Evolutionary conservation across 495 filamentous ascomycete genomes (phyloP).

Genomic region (Recurvomyces mirabilis): DNA sequence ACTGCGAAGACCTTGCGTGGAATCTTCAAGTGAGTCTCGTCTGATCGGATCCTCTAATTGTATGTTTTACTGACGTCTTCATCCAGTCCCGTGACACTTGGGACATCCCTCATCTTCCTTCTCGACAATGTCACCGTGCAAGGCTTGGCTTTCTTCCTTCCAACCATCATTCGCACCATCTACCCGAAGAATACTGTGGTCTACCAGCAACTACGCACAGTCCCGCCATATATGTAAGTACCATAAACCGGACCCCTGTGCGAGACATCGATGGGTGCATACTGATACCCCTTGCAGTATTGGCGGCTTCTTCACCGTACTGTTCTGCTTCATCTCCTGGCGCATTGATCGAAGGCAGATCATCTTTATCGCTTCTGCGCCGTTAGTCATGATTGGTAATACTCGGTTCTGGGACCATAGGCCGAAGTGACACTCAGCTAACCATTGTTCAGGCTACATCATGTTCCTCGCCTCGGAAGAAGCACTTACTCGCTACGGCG

Average conservation of each 20-base stretch:
- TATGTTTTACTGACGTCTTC: no score
- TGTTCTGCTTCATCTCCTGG: conserved; percentile 52
- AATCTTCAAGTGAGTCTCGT: no score
- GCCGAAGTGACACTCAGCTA: no score
- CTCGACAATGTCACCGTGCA: conserved; percentile 47
- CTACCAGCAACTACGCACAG: conserved; percentile 57
- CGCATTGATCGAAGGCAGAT: conserved; percentile 41
- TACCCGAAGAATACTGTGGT: conserved; percentile 43
- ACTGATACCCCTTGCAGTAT: no score
- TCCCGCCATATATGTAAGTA: conserved; percentile 65
- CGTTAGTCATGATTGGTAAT: conserved; percentile 53
- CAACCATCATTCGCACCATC: conserved; percentile 59
- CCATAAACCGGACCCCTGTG: no score
- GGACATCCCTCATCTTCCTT: conserved; percentile 39
- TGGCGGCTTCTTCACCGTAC: conserved; percentile 54
- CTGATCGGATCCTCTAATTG: no score
- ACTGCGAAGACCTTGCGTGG: conserved; percentile 35
- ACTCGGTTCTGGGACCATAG: no score
- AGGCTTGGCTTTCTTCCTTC: conserved; percentile 56
- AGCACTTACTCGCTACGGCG: conserved; percentile 50
- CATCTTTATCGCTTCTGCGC: conserved; percentile 37
- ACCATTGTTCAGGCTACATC: no score
- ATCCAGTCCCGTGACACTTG: conserved; percentile 39
- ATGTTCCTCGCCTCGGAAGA: conserved; percentile 52
- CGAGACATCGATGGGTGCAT: no score